phyloP scores from a whole-genome alignment of 345 rosid genomes.

The Arabis alpina region DNA sequence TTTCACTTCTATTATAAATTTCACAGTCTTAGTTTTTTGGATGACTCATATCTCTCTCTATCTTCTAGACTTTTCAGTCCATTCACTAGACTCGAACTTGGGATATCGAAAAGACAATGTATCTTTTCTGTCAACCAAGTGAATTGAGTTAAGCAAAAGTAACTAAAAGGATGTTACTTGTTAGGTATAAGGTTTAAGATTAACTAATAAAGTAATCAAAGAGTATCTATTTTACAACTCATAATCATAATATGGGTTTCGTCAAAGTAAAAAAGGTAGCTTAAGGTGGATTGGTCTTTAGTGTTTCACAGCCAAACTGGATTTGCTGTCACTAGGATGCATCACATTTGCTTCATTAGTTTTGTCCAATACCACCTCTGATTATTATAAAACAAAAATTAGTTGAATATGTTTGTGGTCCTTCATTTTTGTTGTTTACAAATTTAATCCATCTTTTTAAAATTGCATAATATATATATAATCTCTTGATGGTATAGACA shows the following conservation, averaged over 20 bases:
- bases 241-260: conserved; percentile 31
- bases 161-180: conserved; percentile 23
- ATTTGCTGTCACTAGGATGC: conserved; percentile 33
- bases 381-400: not conserved
- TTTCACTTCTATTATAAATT: conserved; percentile 26
- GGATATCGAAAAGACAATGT: conserved; percentile 24
- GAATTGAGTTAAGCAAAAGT: conserved; percentile 15
- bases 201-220: conserved; percentile 3
- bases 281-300: conserved; percentile 42
- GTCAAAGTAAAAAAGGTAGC: conserved; percentile 39
- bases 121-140: conserved; percentile 18
- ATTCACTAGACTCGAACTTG: conserved; percentile 22
- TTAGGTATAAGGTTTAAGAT: conserved; percentile 39
- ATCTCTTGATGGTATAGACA: not conserved
- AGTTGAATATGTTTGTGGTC: conserved; percentile 20
- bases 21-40: conserved; percentile 29
- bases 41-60: conserved; percentile 28
- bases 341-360: conserved; percentile 16
- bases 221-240: conserved; percentile 32
- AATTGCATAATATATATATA: not conserved
- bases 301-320: conserved; percentile 43
- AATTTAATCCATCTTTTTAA: not conserved
- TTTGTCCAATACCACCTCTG: conserved; percentile 16
- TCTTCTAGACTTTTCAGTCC: conserved; percentile 30
- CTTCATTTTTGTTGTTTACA: not conserved